Evolutionary conservation across 306 rosid species (phyloP).

Genomic region (Fagus sylvatica): DNA sequence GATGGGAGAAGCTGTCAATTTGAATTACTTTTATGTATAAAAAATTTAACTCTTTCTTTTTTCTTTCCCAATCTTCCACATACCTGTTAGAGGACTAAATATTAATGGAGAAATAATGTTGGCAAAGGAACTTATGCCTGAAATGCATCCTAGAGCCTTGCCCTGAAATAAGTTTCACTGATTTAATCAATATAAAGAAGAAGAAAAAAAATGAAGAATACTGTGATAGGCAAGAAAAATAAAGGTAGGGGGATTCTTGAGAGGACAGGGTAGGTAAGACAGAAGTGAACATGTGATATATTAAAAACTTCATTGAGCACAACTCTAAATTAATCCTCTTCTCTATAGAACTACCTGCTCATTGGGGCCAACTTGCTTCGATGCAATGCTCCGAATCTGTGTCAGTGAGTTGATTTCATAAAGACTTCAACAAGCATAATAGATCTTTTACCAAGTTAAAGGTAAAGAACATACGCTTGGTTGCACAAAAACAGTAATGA

Average conservation of each 20-base stretch:
- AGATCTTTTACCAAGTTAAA: neutral
- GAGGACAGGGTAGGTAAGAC: neutral
- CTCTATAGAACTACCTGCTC: slow-evolving; percentile 61
- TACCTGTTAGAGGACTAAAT: slow-evolving; percentile 88
- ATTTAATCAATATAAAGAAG: neutral
- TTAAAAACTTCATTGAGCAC: neutral
- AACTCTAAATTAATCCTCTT: neutral
- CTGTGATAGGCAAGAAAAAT: neutral
- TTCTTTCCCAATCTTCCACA: neutral
- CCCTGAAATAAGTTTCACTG: slow-evolving; percentile 46
- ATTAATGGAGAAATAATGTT: slow-evolving; percentile 70
- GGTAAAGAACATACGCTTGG: slow-evolving; percentile 62
- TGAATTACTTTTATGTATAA: neutral
- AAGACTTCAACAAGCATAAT: neutral
- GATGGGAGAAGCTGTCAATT: slow-evolving; percentile 20
- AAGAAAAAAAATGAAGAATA: neutral
- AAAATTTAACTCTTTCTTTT: neutral
- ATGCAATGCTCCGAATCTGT: slow-evolving; percentile 86
- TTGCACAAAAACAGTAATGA: slow-evolving; percentile 49
- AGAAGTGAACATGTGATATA: neutral
- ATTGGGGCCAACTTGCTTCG: slow-evolving; percentile 72
- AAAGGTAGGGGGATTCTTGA: too few species aligned
- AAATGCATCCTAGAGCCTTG: slow-evolving; percentile 85
- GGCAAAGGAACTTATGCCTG: slow-evolving; percentile 75
- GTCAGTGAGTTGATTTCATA: neutral